Percentiles rank a stretch among this genome's conserved stretches.
These are phyloP conservation scores for Annulohypoxylon moriforme DNA, from an alignment of 495 filamentous ascomycete species.

Conservation along the genomic window DNA sequence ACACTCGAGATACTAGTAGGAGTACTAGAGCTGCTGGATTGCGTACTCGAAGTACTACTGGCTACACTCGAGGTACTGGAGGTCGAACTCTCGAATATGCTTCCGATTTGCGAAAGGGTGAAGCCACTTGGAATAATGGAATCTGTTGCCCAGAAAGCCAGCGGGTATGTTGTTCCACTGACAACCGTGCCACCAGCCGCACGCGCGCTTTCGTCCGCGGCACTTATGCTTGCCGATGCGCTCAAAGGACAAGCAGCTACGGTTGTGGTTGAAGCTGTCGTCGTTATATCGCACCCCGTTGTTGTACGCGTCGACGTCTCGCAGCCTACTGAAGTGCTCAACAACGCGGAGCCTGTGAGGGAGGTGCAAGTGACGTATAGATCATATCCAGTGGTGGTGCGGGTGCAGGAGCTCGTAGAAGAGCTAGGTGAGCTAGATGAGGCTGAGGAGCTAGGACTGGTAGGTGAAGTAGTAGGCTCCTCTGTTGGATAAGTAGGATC, in stretches of 20 bases:
- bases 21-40: neutral
- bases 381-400: neutral
- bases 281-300: neutral
- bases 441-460: neutral
- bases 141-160: neutral
- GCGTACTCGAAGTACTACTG: no score
- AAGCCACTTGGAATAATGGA: neutral
- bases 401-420: neutral
- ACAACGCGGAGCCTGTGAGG: neutral
- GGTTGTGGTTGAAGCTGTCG: neutral
- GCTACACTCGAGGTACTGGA: neutral
- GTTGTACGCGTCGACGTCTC: neutral
- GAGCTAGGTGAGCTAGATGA: neutral
- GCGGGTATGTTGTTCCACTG: neutral
- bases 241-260: neutral
- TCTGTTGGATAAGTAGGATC: neutral
- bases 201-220: neutral
- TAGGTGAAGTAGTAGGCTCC: neutral
- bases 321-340: neutral
- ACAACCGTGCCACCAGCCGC: neutral
- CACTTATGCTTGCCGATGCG: neutral
- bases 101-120: neutral
- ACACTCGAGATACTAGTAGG: no score
- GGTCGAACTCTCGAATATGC: neutral
- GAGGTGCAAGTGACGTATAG: neutral